Evolutionary conservation across 1,284 basidiomycete species (phyloP).

Genomic region (Ustilago tritici): DNA sequence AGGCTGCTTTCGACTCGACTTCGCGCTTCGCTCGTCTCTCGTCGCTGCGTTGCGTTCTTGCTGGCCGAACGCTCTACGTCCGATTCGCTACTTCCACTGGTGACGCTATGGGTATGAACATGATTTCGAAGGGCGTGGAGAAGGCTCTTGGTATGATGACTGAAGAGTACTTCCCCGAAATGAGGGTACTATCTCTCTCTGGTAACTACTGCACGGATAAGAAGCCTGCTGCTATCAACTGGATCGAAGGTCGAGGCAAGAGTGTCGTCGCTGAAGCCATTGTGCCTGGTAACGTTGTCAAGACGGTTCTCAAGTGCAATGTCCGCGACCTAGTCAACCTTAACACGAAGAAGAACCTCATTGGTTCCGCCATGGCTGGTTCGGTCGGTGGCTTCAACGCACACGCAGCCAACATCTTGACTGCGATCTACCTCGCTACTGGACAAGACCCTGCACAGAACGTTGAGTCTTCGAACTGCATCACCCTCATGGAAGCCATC

Average conservation of each 20-base stretch:
- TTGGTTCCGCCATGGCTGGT: conserved; percentile 98
- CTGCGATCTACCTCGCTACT: conserved; percentile 91
- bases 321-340: conserved; percentile 90
- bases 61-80: conserved; percentile 82
- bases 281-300: conserved; percentile 87
- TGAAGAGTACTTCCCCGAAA: conserved; percentile 84
- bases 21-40: conserved; percentile 68
- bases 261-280: conserved; percentile 95
- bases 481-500: conserved; percentile 95
- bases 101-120: conserved; percentile 99
- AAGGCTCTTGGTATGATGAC: conserved; percentile 87
- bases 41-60: conserved; percentile 65
- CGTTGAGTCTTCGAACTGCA: conserved; percentile 97
- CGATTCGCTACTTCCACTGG: conserved; percentile 95
- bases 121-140: conserved; percentile 78
- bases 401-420: conserved; percentile 96
- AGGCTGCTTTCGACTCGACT: conserved; percentile 91
- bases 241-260: conserved; percentile 99
- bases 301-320: conserved; percentile 93
- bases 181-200: conserved; percentile 91
- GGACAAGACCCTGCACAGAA: conserved; percentile 99
- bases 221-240: conserved; percentile 99
- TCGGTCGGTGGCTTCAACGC: conserved; percentile 98
- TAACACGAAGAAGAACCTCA: conserved; percentile 96
- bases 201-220: conserved; percentile 99